A percentile compares a stretch with the other conserved stretches of the same genome.
These are phyloP conservation scores for Hirsutella thompsonii DNA, from an alignment of 2,329 filamentous ascomycete species.

Conservation along the genomic window DNA sequence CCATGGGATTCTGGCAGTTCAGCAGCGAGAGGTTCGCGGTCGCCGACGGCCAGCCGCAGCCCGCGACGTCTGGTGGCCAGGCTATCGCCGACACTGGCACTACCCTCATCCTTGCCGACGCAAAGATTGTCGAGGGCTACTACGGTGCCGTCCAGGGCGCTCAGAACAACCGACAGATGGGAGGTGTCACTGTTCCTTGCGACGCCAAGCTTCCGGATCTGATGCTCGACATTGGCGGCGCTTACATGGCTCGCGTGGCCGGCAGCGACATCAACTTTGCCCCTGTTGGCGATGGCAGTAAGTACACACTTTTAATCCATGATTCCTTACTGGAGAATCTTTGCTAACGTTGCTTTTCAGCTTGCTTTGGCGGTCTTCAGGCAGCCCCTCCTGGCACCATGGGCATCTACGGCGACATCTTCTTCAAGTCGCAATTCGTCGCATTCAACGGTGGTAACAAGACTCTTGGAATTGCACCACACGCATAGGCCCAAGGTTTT, in stretches of 20 bases:
- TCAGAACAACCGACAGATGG: slow-evolving; percentile 20
- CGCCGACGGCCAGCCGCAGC: slow-evolving; percentile 25
- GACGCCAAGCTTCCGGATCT: slow-evolving; percentile 31
- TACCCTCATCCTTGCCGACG: slow-evolving; percentile 47
- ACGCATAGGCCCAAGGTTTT: slow-evolving; percentile 5
- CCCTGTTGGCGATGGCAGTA: slow-evolving; percentile 34
- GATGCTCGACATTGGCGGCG: slow-evolving; percentile 41
- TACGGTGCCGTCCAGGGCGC: slow-evolving; percentile 34
- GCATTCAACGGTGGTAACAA: slow-evolving; percentile 44
- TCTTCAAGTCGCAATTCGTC: slow-evolving; percentile 49
- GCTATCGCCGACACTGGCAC: slow-evolving; percentile 48
- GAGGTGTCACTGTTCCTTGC: slow-evolving; percentile 35
- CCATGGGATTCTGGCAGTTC: slow-evolving; percentile 50
- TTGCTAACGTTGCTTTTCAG: slow-evolving; percentile 12
- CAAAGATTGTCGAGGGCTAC: slow-evolving; percentile 34
- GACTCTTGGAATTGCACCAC: slow-evolving; percentile 34
- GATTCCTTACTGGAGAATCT: background rate
- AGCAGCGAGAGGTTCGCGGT: slow-evolving; percentile 42
- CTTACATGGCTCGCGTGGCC: slow-evolving; percentile 42
- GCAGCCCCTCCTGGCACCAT: slow-evolving; percentile 34
- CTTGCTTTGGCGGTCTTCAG: slow-evolving; percentile 59
- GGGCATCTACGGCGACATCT: slow-evolving; percentile 50
- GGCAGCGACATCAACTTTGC: slow-evolving; percentile 42
- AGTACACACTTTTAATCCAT: slow-evolving; percentile 13
- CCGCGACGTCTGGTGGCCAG: slow-evolving; percentile 24